Percentiles rank a stretch among this genome's conserved stretches.
Conservation (phyloP, 108 stramenopile genomes). For the Stephanodiscus triporus region DNA sequence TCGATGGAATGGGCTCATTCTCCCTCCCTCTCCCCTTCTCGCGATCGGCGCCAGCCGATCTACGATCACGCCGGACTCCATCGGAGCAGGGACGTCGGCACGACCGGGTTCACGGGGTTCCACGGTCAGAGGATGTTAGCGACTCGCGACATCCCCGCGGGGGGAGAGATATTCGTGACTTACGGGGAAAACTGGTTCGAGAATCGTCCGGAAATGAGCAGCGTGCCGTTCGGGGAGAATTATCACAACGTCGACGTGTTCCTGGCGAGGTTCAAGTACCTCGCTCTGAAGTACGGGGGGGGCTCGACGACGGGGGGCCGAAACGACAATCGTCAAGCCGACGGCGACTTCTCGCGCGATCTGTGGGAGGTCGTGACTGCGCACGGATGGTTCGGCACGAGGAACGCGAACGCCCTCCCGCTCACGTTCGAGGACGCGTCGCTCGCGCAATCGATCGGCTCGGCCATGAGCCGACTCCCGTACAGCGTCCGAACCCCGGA, state of each 20-base stretch:
- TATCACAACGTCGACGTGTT: slow-evolving; percentile 38
- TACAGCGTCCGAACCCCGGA: slow-evolving; percentile 44
- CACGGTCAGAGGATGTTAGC: slow-evolving; percentile 50
- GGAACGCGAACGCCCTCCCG: slow-evolving; percentile 38
- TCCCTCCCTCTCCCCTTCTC: not conserved
- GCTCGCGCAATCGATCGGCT: slow-evolving; percentile 29
- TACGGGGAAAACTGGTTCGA: slow-evolving; percentile 55
- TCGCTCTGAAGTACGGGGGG: slow-evolving; percentile 24
- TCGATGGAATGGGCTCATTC: too few relatives aligned
- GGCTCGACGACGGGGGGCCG: not conserved
- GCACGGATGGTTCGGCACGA: slow-evolving; percentile 16
- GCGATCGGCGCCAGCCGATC: slow-evolving; percentile 10
- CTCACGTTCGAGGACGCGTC: slow-evolving; percentile 44
- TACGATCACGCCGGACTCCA: slow-evolving; percentile 46
- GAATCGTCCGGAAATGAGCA: slow-evolving; percentile 20
- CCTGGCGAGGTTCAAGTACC: slow-evolving; percentile 23
- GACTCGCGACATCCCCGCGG: slow-evolving; percentile 20
- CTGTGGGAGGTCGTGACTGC: slow-evolving; percentile 37
- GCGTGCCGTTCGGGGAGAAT: slow-evolving; percentile 32
- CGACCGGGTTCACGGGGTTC: slow-evolving; percentile 46
- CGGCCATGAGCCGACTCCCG: slow-evolving; percentile 41
- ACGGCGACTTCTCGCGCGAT: slow-evolving; percentile 45
- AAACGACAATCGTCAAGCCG: not conserved
- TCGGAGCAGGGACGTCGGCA: slow-evolving; percentile 36
- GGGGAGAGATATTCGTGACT: slow-evolving; percentile 54